A percentile compares a stretch with the other conserved stretches of the same genome.
phyloP scores from a whole-genome alignment of 2,329 filamentous ascomycete species.

The Fusarium hostae region DNA sequence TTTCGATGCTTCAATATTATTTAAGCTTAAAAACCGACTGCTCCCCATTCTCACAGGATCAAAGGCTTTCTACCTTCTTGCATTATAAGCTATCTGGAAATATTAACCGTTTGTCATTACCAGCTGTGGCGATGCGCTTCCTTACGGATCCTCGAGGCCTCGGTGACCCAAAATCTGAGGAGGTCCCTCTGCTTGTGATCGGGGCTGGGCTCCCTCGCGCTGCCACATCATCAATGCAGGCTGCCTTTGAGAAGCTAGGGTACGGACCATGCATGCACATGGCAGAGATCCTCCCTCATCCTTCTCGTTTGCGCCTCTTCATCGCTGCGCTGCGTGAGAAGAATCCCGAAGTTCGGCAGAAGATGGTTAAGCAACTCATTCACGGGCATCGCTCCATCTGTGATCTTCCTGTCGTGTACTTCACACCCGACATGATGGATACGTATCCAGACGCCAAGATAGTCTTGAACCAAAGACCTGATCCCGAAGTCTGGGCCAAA shows the following conservation, averaged over 20 bases:
- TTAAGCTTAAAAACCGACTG: background rate
- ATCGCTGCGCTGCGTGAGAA: conserved; percentile 44
- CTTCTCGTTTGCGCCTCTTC: conserved; percentile 40
- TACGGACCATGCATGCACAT: conserved; percentile 50
- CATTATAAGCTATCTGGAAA: fast-evolving
- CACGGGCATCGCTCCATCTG: conserved; percentile 45
- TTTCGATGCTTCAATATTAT: background rate
- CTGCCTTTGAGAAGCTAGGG: conserved; percentile 48
- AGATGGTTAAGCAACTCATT: conserved; percentile 47
- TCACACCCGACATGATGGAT: conserved; percentile 53
- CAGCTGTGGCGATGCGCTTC: conserved; percentile 25
- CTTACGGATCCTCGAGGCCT: conserved; percentile 24
- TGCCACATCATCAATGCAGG: conserved; percentile 51
- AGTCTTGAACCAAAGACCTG: conserved; percentile 48
- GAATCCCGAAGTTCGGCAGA: conserved; percentile 42
- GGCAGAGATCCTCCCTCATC: conserved; percentile 44
- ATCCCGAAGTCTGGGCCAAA: conserved; percentile 42
- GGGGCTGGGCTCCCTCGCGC: conserved; percentile 49
- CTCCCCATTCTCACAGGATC: background rate
- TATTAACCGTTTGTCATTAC: fast-evolving
- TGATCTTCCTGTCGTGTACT: conserved; percentile 48
- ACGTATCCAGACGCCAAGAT: conserved; percentile 51
- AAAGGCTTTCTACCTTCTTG: fast-evolving
- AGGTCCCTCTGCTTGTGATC: conserved; percentile 38
- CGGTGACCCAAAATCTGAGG: background rate